phyloP scores from a whole-genome alignment of 2,329 filamentous ascomycete genomes.

The Cladosporium austrohemisphaericum region DNA sequence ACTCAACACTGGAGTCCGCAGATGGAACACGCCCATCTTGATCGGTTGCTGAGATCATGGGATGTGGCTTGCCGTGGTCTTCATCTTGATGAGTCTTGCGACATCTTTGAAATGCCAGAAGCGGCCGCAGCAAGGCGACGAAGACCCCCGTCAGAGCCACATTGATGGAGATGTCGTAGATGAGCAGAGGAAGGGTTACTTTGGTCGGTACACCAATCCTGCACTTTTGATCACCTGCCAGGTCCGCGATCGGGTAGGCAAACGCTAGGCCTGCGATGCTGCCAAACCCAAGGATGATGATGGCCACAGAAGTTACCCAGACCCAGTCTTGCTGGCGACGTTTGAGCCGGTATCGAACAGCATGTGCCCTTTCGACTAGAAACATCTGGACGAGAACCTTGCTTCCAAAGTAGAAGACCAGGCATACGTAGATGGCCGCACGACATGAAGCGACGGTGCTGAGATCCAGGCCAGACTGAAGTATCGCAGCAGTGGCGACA shows the following conservation, averaged over 20 bases:
- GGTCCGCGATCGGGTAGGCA: constrained; percentile 30
- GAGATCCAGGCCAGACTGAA: constrained; percentile 33
- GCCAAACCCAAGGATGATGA: constrained; percentile 20
- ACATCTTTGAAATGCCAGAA: constrained; percentile 26
- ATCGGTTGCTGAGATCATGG: neutral
- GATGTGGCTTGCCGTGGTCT: neutral
- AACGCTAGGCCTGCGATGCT: constrained; percentile 22
- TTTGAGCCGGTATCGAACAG: constrained; percentile 34
- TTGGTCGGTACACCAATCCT: constrained; percentile 38
- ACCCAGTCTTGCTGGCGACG: constrained; percentile 33
- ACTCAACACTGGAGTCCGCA: neutral
- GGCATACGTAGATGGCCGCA: constrained; percentile 36
- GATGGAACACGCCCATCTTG: neutral
- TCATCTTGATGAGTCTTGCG: neutral
- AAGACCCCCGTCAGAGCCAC: constrained; percentile 39
- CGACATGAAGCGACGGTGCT: constrained; percentile 28
- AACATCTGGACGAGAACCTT: constrained; percentile 39
- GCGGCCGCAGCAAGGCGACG: constrained; percentile 33
- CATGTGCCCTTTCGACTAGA: constrained; percentile 40
- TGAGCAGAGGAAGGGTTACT: constrained; percentile 36
- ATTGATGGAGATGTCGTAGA: constrained; percentile 39
- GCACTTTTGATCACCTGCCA: constrained; percentile 35
- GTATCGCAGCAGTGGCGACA: constrained; percentile 32
- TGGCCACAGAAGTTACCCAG: constrained; percentile 32
- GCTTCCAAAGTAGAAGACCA: constrained; percentile 36